Base-by-base conservation (phyloP, 805 yeast genomes). In the Myxozyma udenii region DNA sequence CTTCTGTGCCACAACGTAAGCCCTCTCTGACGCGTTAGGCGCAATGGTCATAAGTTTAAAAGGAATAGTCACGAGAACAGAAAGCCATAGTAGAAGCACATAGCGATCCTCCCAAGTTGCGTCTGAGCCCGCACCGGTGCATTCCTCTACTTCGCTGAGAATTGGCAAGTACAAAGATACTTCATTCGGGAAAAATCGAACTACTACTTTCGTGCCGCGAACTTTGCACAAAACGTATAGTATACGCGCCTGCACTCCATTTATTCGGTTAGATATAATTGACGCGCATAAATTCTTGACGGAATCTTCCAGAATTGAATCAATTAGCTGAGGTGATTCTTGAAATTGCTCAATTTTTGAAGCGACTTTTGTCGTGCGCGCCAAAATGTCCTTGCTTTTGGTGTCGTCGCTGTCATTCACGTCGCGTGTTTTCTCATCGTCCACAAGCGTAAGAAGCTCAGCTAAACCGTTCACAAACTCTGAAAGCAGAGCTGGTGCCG, bases 21-120 rank as follows among this genome's bases (percentile, higher is more conserved):
- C 21, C 1, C 64, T 47, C 1, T 61, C 56, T 3, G 76, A 65
- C 0, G 66, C 50, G 0, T 63, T 51, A 2, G 64, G 55, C 1
- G 67, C 67, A 14, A 83, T 66, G 0, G 68, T 56, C 1, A 66
- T 67, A 23, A 90, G 69, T 1, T 78, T 75, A 62, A 90, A 89
- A 0, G 98, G 97, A 0, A 83, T 79, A n/a, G 85, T 69, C 0
- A 81, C 76, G 21, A 89, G 68, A 7, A 83, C 79, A 0, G 84
- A 76, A 7, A 87, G 72, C 95, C 96, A 90, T 2, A 85, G 70
- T 6, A 88, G 84, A 86, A 91, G 72, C 96, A 97, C 70, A 89
- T 81, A 74, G 95, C 95, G 78, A 81, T 88, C 86, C 89, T 91
- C 78, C 98, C 98, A 74, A 87, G 80, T 79, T 85, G 89, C 46